Percentiles rank a stretch among this genome's conserved stretches.
Evolutionary conservation across 2,329 filamentous ascomycete genomes (phyloP).

Genomic region (Dryadomyces quercivorus): DNA sequence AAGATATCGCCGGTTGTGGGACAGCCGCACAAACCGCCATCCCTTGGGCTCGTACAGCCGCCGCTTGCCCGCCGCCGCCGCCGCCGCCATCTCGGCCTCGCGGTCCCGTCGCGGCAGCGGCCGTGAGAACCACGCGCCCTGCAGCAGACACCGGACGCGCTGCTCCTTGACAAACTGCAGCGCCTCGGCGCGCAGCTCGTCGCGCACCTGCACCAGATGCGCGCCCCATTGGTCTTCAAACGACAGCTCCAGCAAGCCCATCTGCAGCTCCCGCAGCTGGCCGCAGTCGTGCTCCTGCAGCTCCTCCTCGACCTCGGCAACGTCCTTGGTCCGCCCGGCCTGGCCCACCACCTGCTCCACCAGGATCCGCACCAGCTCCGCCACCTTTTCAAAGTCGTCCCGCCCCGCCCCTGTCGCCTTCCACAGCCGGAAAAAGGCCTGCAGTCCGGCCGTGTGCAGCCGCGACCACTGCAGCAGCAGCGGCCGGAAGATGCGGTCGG

Average conservation of each 20-base stretch:
- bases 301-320: conserved; percentile 81
- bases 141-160: conserved; percentile 75
- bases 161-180: conserved; percentile 97
- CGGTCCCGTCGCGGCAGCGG: conserved; percentile 27
- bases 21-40: conserved; percentile 79
- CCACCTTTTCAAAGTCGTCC: conserved; percentile 89
- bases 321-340: conserved; percentile 68
- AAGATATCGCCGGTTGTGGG: conserved; percentile 79
- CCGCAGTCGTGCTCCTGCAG: conserved; percentile 71
- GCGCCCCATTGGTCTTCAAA: conserved; percentile 94
- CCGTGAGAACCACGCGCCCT: conserved; percentile 76
- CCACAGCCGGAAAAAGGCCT: conserved; percentile 87
- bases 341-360: conserved; percentile 81
- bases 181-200: conserved; percentile 82
- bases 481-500: conserved; percentile 79
- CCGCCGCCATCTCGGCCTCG: conserved; percentile 19
- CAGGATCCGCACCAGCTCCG: conserved; percentile 79
- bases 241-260: conserved; percentile 80
- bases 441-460: conserved; percentile 72
- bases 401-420: conserved; percentile 73
- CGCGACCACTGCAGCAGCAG: conserved; percentile 87
- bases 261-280: conserved; percentile 73
- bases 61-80: conserved; percentile 14
- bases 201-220: conserved; percentile 79
- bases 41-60: conserved; percentile 36